phyloP scores from a whole-genome alignment of 2,329 filamentous ascomycete genomes.

The Coniochaeta sp. region DNA sequence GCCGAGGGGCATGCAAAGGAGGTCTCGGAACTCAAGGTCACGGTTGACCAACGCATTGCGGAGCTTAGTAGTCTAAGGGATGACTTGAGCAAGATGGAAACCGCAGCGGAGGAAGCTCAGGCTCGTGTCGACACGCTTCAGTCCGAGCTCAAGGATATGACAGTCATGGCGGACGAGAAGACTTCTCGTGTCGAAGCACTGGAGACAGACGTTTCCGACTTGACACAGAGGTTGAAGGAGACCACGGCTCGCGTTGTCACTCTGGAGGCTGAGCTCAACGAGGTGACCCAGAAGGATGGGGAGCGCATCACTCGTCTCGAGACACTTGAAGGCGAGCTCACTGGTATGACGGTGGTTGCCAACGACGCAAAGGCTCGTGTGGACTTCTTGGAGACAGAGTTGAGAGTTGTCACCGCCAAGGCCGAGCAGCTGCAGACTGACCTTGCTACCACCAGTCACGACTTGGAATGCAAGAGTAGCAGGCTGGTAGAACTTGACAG shows the following conservation, averaged over 20 bases:
- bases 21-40: slow-evolving; percentile 15
- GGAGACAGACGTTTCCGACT: slow-evolving; percentile 13
- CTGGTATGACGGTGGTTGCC: slow-evolving; percentile 13
- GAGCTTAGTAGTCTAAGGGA: slow-evolving; percentile 6
- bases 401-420: slow-evolving; percentile 8
- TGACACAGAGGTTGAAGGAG: slow-evolving; percentile 14
- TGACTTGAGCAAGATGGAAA: slow-evolving; percentile 13
- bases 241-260: slow-evolving; percentile 6
- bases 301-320: slow-evolving; percentile 8
- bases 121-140: slow-evolving; percentile 14
- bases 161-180: slow-evolving; percentile 14
- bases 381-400: slow-evolving; percentile 4
- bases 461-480: slow-evolving; percentile 13
- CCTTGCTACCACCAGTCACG: slow-evolving; percentile 14
- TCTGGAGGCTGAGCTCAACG: slow-evolving; percentile 16
- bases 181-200: slow-evolving; percentile 8
- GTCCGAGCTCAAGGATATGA: slow-evolving; percentile 17
- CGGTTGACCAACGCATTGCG: slow-evolving; percentile 7
- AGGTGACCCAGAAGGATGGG: slow-evolving; percentile 15
- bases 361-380: slow-evolving; percentile 9
- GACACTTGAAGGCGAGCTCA: slow-evolving; percentile 14
- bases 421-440: slow-evolving; percentile 15
- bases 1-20: slow-evolving; percentile 9
- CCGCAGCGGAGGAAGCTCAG: slow-evolving; percentile 13
- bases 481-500: slow-evolving; percentile 20